These are phyloP conservation scores for Grosmannia serpens DNA, from an alignment of 2,329 filamentous ascomycete genomes.

Conservation along the genomic window DNA sequence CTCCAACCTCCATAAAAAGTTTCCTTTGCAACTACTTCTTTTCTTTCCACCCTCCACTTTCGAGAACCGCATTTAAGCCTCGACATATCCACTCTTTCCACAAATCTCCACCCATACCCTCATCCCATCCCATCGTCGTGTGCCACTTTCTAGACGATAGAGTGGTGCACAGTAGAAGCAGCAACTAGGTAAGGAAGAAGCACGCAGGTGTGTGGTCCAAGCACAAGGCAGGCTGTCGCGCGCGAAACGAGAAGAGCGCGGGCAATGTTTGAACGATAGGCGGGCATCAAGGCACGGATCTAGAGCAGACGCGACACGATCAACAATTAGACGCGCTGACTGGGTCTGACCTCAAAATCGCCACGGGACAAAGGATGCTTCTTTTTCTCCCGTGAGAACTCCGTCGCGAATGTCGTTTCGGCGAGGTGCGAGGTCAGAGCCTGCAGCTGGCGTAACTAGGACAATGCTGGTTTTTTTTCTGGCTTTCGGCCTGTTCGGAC, in stretches of 20 bases:
- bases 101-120: slow-evolving; percentile 12
- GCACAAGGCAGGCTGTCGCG: background rate
- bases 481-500: too few species aligned
- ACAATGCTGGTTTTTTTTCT: background rate
- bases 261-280: background rate
- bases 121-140: slow-evolving; percentile 7
- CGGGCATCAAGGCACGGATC: background rate
- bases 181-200: slow-evolving; percentile 2
- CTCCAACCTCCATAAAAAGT: slow-evolving; percentile 4
- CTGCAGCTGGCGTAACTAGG: background rate
- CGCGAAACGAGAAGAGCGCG: background rate
- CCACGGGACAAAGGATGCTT: too few species aligned
- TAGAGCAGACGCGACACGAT: background rate
- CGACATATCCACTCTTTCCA: slow-evolving; percentile 12
- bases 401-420: background rate
- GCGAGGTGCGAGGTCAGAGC: background rate
- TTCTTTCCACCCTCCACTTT: slow-evolving; percentile 13
- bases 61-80: slow-evolving; percentile 14
- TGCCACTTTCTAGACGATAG: slow-evolving; percentile 6
- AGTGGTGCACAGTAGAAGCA: slow-evolving; percentile 4
- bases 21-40: slow-evolving; percentile 8
- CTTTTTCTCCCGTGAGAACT: background rate
- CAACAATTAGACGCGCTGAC: too few species aligned
- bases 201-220: background rate
- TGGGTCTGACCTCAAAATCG: too few species aligned